Percentiles rank a stretch among this genome's conserved stretches.
Conservation (phyloP, 352 stramenopile genomes). For the Phytophthora kernoviae region DNA sequence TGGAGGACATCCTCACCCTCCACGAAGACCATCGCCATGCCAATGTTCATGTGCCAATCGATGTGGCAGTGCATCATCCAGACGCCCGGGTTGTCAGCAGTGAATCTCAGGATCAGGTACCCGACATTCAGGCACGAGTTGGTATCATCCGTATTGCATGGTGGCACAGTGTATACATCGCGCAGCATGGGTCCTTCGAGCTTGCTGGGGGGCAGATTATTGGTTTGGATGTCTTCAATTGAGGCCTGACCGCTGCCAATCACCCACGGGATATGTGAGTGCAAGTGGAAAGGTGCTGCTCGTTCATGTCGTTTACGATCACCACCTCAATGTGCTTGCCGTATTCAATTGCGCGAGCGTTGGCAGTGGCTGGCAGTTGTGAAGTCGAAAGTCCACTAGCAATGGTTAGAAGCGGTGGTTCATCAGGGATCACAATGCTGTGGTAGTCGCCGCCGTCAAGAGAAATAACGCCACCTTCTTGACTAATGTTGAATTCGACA, state of each 20-base stretch:
- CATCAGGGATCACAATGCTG: conserved; percentile 6
- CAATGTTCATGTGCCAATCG: conserved; percentile 32
- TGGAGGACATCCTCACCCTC: conserved; percentile 19
- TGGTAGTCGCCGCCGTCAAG: conserved; percentile 10
- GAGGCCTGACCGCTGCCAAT: conserved; percentile 21
- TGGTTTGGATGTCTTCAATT: conserved; percentile 7
- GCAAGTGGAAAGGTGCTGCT: conserved; percentile 42
- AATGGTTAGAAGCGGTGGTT: conserved; percentile 22
- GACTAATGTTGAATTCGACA: conserved; percentile 23
- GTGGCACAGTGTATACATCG: conserved; percentile 28
- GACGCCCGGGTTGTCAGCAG: conserved; percentile 29
- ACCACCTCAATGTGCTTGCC: conserved; percentile 31
- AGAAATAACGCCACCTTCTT: conserved; percentile 4
- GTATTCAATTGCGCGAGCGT: conserved; percentile 12
- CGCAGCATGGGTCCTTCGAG: conserved; percentile 15
- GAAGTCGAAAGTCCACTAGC: conserved; percentile 11
- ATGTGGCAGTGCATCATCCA: conserved; percentile 44
- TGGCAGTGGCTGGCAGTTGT: conserved; percentile 4
- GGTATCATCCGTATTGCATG: conserved; percentile 13
- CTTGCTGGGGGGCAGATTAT: conserved; percentile 15
- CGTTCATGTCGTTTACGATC: conserved; percentile 26
- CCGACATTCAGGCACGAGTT: conserved; percentile 11
- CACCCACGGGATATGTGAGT: conserved; percentile 22
- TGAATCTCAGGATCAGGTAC: conserved; percentile 32
- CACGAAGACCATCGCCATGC: conserved; percentile 25